Conservation (phyloP, 1,284 basidiomycete species). For the Termitomyces sp. region DNA sequence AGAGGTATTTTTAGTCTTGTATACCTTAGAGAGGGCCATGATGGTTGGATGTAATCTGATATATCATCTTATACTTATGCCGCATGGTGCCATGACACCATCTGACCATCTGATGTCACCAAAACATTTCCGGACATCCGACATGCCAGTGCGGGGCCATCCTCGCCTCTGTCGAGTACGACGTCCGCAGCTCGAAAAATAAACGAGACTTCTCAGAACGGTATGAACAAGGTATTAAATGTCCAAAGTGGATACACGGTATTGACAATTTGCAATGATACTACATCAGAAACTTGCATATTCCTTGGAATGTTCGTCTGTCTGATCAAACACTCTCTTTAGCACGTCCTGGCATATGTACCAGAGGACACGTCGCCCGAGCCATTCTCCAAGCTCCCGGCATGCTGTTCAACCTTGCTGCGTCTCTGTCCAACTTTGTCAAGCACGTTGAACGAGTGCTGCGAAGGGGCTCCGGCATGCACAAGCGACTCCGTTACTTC, state of each 20-base stretch:
- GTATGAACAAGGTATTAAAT: too few relatives aligned
- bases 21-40: slow-evolving; percentile 38
- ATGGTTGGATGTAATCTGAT: slow-evolving; percentile 8
- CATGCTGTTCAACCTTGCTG: slow-evolving; percentile 28
- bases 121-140: too few relatives aligned
- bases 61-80: too few relatives aligned
- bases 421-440: slow-evolving; percentile 24
- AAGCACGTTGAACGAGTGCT: slow-evolving; percentile 51
- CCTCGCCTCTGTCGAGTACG: too few relatives aligned
- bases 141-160: too few relatives aligned
- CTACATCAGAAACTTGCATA: not conserved
- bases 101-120: too few relatives aligned
- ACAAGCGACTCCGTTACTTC: slow-evolving; percentile 55
- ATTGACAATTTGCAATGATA: not conserved
- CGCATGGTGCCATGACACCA: too few relatives aligned
- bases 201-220: too few relatives aligned
- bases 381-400: slow-evolving; percentile 32
- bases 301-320: not conserved
- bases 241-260: not conserved
- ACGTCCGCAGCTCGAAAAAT: too few relatives aligned
- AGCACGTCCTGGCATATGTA: slow-evolving; percentile 44
- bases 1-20: not conserved
- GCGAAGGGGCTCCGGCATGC: slow-evolving; percentile 39
- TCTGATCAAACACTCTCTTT: not conserved
- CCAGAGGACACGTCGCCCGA: slow-evolving; percentile 45